These are phyloP conservation scores for Camillea tinctor DNA, from an alignment of 2,329 filamentous ascomycete genomes.

Conservation along the genomic window DNA sequence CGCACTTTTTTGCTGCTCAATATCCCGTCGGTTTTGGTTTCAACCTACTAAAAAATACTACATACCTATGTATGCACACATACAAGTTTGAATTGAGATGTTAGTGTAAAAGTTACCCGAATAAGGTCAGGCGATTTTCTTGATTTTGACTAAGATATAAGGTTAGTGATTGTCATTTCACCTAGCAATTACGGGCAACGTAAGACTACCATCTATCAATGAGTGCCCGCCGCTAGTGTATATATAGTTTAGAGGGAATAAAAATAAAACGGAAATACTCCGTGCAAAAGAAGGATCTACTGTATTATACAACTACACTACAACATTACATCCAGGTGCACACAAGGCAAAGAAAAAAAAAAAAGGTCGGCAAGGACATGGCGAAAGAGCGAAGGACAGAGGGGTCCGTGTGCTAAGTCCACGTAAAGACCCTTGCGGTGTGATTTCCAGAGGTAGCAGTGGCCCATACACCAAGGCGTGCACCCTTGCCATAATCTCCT, in stretches of 20 bases:
- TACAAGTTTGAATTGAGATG: no score
- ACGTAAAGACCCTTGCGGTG: neutral
- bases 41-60: no score
- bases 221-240: neutral
- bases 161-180: neutral
- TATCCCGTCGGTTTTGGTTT: no score
- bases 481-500: neutral
- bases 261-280: neutral
- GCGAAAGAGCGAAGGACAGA: neutral
- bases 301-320: no score
- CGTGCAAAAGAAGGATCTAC: neutral
- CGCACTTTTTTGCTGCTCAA: neutral
- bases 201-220: no score
- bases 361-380: neutral
- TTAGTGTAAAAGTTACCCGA: no score
- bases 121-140: neutral
- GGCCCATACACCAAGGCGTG: neutral
- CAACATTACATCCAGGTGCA: no score
- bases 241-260: neutral
- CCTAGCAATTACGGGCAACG: neutral
- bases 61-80: no score
- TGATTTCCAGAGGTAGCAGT: neutral
- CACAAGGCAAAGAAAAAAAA: no score
- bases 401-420: neutral
- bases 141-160: neutral